Evolutionary conservation across 2,329 filamentous ascomycete species (phyloP).

Genomic region (Trichoderma sp.): DNA sequence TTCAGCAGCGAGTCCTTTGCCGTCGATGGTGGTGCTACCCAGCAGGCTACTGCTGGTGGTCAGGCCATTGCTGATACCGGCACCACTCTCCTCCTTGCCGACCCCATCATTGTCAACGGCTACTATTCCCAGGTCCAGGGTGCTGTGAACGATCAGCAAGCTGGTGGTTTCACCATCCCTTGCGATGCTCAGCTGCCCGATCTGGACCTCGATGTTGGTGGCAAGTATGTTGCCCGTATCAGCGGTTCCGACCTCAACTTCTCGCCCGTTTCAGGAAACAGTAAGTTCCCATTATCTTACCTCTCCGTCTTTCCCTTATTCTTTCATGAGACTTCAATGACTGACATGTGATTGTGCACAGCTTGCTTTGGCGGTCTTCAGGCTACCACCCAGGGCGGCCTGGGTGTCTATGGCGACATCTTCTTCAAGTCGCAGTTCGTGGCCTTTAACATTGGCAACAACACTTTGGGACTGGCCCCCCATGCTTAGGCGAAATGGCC

Average conservation of each 20-base stretch:
- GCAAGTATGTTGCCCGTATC: slow-evolving; percentile 55
- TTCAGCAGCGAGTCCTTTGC: slow-evolving; percentile 52
- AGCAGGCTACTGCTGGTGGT: slow-evolving; percentile 37
- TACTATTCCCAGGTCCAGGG: slow-evolving; percentile 50
- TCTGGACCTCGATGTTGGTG: slow-evolving; percentile 57
- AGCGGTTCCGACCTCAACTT: slow-evolving; percentile 55
- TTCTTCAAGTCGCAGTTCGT: slow-evolving; percentile 62
- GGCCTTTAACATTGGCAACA: slow-evolving; percentile 56
- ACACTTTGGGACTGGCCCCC: slow-evolving; percentile 49
- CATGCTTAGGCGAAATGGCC: slow-evolving; percentile 22
- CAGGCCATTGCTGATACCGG: slow-evolving; percentile 58
- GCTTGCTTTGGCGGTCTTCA: slow-evolving; percentile 69
- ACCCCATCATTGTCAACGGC: slow-evolving; percentile 48
- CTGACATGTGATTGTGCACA: slow-evolving; percentile 30
- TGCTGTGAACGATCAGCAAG: slow-evolving; percentile 39
- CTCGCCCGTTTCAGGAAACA: slow-evolving; percentile 47
- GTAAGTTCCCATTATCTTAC: slow-evolving; percentile 38
- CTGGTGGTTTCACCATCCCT: slow-evolving; percentile 48
- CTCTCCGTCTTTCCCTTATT: not conserved
- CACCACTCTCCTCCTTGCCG: slow-evolving; percentile 62
- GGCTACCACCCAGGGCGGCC: slow-evolving; percentile 44
- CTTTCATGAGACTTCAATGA: not conserved
- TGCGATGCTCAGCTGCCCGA: slow-evolving; percentile 48
- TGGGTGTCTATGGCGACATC: slow-evolving; percentile 64
- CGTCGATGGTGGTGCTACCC: slow-evolving; percentile 45